phyloP scores from a whole-genome alignment of 495 filamentous ascomycete genomes.

The Penicillium maclennaniae region DNA sequence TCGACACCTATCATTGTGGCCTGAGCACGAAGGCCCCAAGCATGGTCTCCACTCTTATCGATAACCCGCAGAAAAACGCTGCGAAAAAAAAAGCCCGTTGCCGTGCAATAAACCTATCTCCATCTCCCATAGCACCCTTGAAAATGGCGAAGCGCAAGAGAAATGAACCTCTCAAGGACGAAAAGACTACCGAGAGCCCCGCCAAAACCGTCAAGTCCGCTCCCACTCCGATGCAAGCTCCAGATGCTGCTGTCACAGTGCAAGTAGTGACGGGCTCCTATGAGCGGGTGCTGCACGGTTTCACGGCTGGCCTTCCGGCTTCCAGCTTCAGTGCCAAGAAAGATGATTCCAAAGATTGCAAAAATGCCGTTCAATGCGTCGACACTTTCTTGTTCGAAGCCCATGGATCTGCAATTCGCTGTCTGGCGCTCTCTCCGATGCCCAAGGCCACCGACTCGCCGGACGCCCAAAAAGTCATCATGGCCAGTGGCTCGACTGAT shows the following conservation, averaged over 20 bases:
- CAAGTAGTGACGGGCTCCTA: slow-evolving; percentile 95
- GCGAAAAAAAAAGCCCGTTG: slow-evolving; percentile 23
- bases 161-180: slow-evolving; percentile 38
- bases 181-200: slow-evolving; percentile 22
- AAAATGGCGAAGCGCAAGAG: slow-evolving; percentile 78
- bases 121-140: slow-evolving; percentile 2
- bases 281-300: slow-evolving; percentile 87
- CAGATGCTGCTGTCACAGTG: slow-evolving; percentile 51
- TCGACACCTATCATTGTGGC: too few species aligned
- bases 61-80: slow-evolving; percentile 21
- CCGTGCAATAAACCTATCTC: slow-evolving; percentile 3
- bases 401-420: slow-evolving; percentile 84
- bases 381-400: slow-evolving; percentile 97
- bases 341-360: slow-evolving; percentile 21
- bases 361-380: slow-evolving; percentile 59
- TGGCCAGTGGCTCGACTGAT: slow-evolving; percentile 88
- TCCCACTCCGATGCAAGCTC: slow-evolving; percentile 19
- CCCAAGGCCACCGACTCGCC: slow-evolving; percentile 50
- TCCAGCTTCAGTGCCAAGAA: slow-evolving; percentile 23
- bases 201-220: slow-evolving; percentile 37
- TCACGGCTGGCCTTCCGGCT: slow-evolving; percentile 66
- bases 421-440: slow-evolving; percentile 79
- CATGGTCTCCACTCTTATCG: slow-evolving; percentile 15
- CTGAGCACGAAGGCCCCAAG: slow-evolving; percentile 5
- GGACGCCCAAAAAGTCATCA: slow-evolving; percentile 66